Percentiles rank a stretch among this genome's conserved stretches.
Conservation (phyloP, 371 early-diverging fungal species). For the Actinomucor elegans region DNA sequence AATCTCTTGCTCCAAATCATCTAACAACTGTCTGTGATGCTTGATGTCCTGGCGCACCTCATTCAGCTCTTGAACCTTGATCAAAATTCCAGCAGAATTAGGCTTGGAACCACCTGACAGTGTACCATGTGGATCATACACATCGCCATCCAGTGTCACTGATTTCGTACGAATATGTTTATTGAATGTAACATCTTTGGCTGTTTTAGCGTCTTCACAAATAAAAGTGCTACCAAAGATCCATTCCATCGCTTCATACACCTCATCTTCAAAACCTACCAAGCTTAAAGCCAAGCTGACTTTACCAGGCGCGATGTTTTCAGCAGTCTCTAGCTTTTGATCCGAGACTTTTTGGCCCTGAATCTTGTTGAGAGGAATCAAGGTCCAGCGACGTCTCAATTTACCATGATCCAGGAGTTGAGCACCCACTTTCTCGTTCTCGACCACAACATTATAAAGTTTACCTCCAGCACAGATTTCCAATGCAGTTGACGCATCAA, state of each 20-base stretch:
- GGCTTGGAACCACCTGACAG: slow-evolving; percentile 96
- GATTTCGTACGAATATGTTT: slow-evolving; percentile 76
- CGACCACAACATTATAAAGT: slow-evolving; percentile 95
- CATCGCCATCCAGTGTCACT: slow-evolving; percentile 98
- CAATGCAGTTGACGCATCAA: slow-evolving; percentile 74
- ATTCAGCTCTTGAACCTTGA: slow-evolving; percentile 68
- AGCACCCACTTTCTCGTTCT: slow-evolving; percentile 85
- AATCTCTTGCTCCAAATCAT: slow-evolving; percentile 48
- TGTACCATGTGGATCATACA: slow-evolving; percentile 98
- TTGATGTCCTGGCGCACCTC: slow-evolving; percentile 55
- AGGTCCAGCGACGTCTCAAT: slow-evolving; percentile 84
- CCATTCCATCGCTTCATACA: slow-evolving; percentile 88
- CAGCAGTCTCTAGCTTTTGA: slow-evolving; percentile 63
- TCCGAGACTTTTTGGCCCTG: slow-evolving; percentile 61
- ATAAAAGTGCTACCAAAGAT: slow-evolving; percentile 96
- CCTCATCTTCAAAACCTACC: slow-evolving; percentile 78
- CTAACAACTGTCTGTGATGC: slow-evolving; percentile 44
- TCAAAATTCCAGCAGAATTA: slow-evolving; percentile 71
- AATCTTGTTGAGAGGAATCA: slow-evolving; percentile 98
- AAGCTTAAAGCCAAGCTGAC: slow-evolving; percentile 84
- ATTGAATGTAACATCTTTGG: slow-evolving; percentile 90
- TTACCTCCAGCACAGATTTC: slow-evolving; percentile 94
- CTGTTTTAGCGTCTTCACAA: slow-evolving; percentile 85
- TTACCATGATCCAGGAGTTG: slow-evolving; percentile 81
- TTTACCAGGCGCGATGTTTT: slow-evolving; percentile 78